phyloP scores from a whole-genome alignment of 768 basidiomycete genomes.

The Mrakia hoshinonis region DNA sequence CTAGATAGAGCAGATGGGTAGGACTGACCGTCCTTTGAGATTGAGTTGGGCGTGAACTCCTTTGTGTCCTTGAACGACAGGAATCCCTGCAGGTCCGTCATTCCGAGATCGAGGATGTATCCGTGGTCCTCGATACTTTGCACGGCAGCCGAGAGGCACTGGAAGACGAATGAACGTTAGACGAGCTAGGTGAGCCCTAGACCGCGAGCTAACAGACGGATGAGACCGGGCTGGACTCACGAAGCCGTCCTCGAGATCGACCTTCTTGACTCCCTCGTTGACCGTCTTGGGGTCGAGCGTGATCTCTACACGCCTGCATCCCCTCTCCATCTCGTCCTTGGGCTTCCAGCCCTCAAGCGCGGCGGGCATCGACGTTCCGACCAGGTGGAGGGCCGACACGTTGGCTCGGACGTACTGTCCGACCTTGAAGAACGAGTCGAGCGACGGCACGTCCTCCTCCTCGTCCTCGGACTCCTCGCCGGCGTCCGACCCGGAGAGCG shows the following conservation, averaged over 20 bases:
- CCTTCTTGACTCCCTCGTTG: constrained; percentile 67
- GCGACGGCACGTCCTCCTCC: constrained; percentile 55
- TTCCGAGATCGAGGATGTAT: constrained; percentile 76
- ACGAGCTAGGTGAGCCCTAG: background rate
- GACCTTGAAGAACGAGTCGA: constrained; percentile 64
- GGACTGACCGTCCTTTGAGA: constrained; percentile 21
- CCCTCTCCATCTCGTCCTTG: constrained; percentile 50
- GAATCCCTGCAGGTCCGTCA: constrained; percentile 66
- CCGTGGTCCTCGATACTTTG: constrained; percentile 90
- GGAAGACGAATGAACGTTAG: constrained; percentile 13
- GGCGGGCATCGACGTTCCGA: constrained; percentile 46
- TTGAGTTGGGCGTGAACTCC: constrained; percentile 37
- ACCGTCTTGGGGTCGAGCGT: constrained; percentile 74
- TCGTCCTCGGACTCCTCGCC: constrained; percentile 35
- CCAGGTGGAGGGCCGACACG: constrained; percentile 59
- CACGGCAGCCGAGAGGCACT: constrained; percentile 69
- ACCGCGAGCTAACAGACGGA: background rate
- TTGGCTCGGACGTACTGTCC: constrained; percentile 79
- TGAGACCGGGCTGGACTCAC: constrained; percentile 47
- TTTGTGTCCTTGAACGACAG: constrained; percentile 65
- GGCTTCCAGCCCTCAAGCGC: constrained; percentile 29
- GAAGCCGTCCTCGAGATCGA: constrained; percentile 65
- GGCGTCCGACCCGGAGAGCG: constrained; percentile 44
- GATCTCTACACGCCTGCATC: constrained; percentile 72
- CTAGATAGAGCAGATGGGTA: background rate